Conservation (phyloP, 2,329 filamentous ascomycete genomes). For the Plenodomus tracheiphilus region DNA sequence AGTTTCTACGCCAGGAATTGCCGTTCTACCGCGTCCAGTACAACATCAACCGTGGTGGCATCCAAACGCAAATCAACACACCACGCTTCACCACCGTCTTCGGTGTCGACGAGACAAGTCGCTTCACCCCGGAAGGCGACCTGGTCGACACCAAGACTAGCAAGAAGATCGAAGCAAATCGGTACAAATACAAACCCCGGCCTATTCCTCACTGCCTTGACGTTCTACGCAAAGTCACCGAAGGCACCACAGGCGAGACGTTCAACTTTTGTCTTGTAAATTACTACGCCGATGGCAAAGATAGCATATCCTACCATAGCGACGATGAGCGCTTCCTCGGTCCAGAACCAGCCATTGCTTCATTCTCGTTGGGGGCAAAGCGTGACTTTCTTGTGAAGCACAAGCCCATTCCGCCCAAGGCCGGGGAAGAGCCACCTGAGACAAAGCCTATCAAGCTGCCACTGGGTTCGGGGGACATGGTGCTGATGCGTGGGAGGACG, state of each 20-base stretch:
- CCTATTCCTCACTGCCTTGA: conserved; percentile 74
- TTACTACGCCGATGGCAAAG: conserved; percentile 76
- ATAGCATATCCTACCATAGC: conserved; percentile 79
- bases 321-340: conserved; percentile 81
- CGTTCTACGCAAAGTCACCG: conserved; percentile 63
- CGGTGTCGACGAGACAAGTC: conserved; percentile 65
- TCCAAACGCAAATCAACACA: conserved; percentile 65
- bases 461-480: conserved; percentile 73
- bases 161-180: conserved; percentile 46
- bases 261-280: conserved; percentile 85
- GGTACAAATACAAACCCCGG: conserved; percentile 65
- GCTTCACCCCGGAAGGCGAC: conserved; percentile 51
- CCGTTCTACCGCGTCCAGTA: conserved; percentile 79
- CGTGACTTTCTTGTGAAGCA: conserved; percentile 81
- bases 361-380: conserved; percentile 70
- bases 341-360: conserved; percentile 70
- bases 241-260: conserved; percentile 65
- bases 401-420: conserved; percentile 59
- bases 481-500: conserved; percentile 76
- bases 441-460: conserved; percentile 54
- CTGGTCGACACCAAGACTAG: conserved; percentile 51
- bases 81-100: conserved; percentile 66
- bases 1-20: conserved; percentile 70
- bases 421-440: conserved; percentile 41
- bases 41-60: conserved; percentile 67